Conservation (phyloP, 2,329 filamentous ascomycete genomes). For the Aspergillaceae sp. region DNA sequence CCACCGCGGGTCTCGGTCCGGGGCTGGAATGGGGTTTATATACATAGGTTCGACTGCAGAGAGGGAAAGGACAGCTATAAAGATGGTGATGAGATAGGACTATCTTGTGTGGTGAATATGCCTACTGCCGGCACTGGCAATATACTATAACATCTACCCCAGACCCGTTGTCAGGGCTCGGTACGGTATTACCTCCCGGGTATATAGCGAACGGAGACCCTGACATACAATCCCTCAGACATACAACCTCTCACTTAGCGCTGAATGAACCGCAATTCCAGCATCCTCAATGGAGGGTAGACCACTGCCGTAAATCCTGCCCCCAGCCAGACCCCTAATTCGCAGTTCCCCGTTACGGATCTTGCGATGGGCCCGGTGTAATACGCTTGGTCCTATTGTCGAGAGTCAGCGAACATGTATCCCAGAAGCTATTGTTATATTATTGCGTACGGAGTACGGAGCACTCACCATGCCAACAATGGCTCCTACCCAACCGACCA, state of each 20-base stretch:
- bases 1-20: too few species aligned
- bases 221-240: too few species aligned
- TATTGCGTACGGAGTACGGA: neutral
- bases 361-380: constrained; percentile 31
- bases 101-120: too few species aligned
- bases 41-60: too few species aligned
- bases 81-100: too few species aligned
- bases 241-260: neutral
- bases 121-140: too few species aligned
- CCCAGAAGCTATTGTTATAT: neutral
- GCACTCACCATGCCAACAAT: constrained; percentile 32
- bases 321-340: constrained; percentile 31
- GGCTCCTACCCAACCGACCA: constrained; percentile 34
- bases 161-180: too few species aligned
- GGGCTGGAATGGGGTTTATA: too few species aligned
- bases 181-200: too few species aligned
- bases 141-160: too few species aligned
- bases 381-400: constrained; percentile 27
- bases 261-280: constrained; percentile 19
- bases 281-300: constrained; percentile 27
- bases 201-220: too few species aligned
- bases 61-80: too few species aligned
- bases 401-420: neutral
- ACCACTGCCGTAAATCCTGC: constrained; percentile 26
- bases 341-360: constrained; percentile 22